A percentile compares a stretch with the other conserved stretches of the same genome.
These are phyloP conservation scores for Pilobolus umbonatus DNA, from an alignment of 192 early-diverging fungal species.

Conservation along the genomic window DNA sequence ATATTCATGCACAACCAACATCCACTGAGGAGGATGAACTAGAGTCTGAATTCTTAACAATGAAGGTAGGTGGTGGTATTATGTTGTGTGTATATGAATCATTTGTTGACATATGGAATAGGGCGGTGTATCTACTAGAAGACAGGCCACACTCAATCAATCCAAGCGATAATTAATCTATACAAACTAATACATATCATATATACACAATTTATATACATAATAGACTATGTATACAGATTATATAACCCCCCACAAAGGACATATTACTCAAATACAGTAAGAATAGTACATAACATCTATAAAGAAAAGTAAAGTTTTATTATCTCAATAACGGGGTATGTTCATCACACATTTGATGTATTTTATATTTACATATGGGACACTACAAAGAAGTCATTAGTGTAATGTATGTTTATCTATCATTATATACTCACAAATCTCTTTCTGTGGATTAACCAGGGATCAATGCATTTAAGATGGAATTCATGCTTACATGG, in stretches of 20 bases:
- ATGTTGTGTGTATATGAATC: background rate
- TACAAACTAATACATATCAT: too few relatives aligned
- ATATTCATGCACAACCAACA: constrained; percentile 24
- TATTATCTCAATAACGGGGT: constrained; percentile 13
- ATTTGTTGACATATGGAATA: background rate
- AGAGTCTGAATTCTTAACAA: constrained; percentile 22
- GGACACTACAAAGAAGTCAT: constrained; percentile 20
- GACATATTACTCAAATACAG: background rate
- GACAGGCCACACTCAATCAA: constrained; percentile 8
- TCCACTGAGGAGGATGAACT: constrained; percentile 32
- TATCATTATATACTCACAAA: constrained; percentile 62
- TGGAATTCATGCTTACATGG: constrained; percentile 92
- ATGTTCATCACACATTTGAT: constrained; percentile 11
- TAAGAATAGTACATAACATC: too few relatives aligned
- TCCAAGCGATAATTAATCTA: background rate
- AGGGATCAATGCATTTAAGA: constrained; percentile 81
- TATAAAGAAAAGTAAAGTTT: too few relatives aligned
- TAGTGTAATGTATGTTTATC: background rate
- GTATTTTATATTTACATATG: constrained; percentile 23
- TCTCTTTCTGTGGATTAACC: constrained; percentile 81
- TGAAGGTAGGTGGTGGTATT: constrained; percentile 22
- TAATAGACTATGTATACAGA: too few relatives aligned
- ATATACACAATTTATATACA: too few relatives aligned
- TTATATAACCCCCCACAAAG: too few relatives aligned
- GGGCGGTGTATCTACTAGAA: constrained; percentile 2